These are phyloP conservation scores for Pyricularia grisea DNA, from an alignment of 2,329 filamentous ascomycete genomes.

Conservation along the genomic window DNA sequence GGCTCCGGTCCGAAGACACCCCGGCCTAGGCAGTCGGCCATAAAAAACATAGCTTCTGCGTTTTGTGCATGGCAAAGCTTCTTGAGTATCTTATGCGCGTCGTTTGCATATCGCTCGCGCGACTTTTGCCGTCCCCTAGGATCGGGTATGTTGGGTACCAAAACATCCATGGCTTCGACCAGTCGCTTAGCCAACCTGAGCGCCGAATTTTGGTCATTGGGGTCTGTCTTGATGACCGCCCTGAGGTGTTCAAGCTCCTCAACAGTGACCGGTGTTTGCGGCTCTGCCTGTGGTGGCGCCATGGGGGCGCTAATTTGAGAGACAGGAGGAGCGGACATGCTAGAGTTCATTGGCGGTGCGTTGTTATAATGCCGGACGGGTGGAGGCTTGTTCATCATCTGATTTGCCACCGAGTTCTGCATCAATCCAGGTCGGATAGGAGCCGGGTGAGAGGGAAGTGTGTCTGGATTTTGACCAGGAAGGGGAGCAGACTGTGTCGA, in stretches of 20 bases:
- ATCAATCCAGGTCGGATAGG: constrained; percentile 46
- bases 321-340: constrained; percentile 16
- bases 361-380: constrained; percentile 46
- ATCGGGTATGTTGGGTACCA: constrained; percentile 56
- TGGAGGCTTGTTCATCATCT: constrained; percentile 44
- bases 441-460: neutral
- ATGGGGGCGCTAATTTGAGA: constrained; percentile 14
- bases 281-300: constrained; percentile 15
- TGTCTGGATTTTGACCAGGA: neutral
- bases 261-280: constrained; percentile 55
- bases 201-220: constrained; percentile 61
- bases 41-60: constrained; percentile 82
- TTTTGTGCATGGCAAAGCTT: constrained; percentile 69
- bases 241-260: constrained; percentile 72
- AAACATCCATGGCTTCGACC: constrained; percentile 71
- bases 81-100: constrained; percentile 86
- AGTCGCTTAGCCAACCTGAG: constrained; percentile 73
- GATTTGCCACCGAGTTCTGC: constrained; percentile 40
- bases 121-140: constrained; percentile 65
- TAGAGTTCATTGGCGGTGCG: constrained; percentile 27
- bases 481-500: constrained; percentile 17
- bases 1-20: constrained; percentile 69
- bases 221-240: constrained; percentile 57
- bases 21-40: constrained; percentile 82
- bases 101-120: constrained; percentile 73